Evolutionary conservation across 2,329 filamentous ascomycete genomes (phyloP), one percentile per base, ranked within the genome.

Genomic region (Penicillium sp.): DNA sequence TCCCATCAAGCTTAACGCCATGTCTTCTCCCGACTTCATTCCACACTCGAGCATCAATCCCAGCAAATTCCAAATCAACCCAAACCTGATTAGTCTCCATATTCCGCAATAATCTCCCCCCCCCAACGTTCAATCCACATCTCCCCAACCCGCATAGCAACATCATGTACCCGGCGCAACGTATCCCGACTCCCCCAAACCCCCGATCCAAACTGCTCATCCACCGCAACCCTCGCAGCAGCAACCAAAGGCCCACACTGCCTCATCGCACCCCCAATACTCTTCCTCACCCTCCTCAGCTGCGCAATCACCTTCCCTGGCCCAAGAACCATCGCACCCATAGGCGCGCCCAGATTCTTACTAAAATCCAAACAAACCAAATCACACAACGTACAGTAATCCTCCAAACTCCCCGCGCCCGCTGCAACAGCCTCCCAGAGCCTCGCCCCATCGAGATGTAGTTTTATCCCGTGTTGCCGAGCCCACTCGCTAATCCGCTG

Each of bases 351-450:
- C 15, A 55, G 19, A n/a, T 55, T 55, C 13, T 38, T 42, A 51
- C 47, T 51, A 13, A 51, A 51, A 22, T 51, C 47, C n/a, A 51
- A 51, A 19, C 26, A 28, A 15, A 51, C 26, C 26, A 51, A 19
- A 19, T 51, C 47, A 35, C 47, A 28, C 30, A 35, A 10, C 17
- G 15, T 35, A 19, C 47, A 51, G 10, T 51, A 51, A 33, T 51
- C 47, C 7, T 51, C 2, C 15, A 51, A 35, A 35, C 47, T 51
- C 15, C 47, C 47, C 9, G 47, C 47, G 3, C 47, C 30, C 2
- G 47, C 47, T 4, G 47, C 26, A 33, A 51, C 47, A 30, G 47
- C 47, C 10, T 51, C 47, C 47, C 47, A 51, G 9, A 51, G 47
- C 17, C 47, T 30, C 17, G 47, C 47, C 4, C 47, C 47, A 9